These are phyloP conservation scores for Penicillium palitans DNA, from an alignment of 2,329 filamentous ascomycete genomes.

Conservation along the genomic window DNA sequence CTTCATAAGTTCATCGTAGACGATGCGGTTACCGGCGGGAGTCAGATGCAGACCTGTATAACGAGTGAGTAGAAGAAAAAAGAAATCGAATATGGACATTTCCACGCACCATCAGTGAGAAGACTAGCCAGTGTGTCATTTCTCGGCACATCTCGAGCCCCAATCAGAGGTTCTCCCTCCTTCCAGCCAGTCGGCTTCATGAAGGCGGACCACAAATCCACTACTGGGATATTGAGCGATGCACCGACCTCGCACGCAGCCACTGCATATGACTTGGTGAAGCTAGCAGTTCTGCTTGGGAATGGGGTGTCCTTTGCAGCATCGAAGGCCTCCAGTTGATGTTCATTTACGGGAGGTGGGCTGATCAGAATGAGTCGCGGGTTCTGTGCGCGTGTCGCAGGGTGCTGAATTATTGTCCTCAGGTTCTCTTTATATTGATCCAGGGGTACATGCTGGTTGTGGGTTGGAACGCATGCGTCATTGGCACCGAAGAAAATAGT, in stretches of 20 bases:
- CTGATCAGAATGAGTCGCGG: slow-evolving; percentile 74
- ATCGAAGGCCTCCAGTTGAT: slow-evolving; percentile 58
- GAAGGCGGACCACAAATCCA: slow-evolving; percentile 79
- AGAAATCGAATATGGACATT: not conserved
- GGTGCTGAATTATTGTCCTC: slow-evolving; percentile 69
- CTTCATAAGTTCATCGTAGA: slow-evolving; percentile 56
- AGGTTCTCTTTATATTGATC: slow-evolving; percentile 73
- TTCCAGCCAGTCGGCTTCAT: slow-evolving; percentile 64
- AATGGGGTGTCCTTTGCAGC: slow-evolving; percentile 49
- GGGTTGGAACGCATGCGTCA: slow-evolving; percentile 71
- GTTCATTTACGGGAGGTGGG: slow-evolving; percentile 80
- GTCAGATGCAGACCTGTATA: slow-evolving; percentile 59
- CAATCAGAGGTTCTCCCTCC: slow-evolving; percentile 51
- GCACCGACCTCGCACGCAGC: slow-evolving; percentile 65
- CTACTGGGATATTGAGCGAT: slow-evolving; percentile 58
- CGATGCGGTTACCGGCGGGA: slow-evolving; percentile 55
- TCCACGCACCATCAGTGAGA: slow-evolving; percentile 56
- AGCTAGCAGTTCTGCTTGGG: slow-evolving; percentile 59
- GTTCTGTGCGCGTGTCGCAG: slow-evolving; percentile 66
- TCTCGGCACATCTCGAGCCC: slow-evolving; percentile 59
- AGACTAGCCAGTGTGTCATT: slow-evolving; percentile 57
- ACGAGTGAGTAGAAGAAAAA: slow-evolving; percentile 9
- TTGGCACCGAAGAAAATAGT: slow-evolving; percentile 86
- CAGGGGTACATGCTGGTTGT: slow-evolving; percentile 75
- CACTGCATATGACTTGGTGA: slow-evolving; percentile 63